phyloP scores from a whole-genome alignment of 257 asterid species.

The Salvia rosmarinus region DNA sequence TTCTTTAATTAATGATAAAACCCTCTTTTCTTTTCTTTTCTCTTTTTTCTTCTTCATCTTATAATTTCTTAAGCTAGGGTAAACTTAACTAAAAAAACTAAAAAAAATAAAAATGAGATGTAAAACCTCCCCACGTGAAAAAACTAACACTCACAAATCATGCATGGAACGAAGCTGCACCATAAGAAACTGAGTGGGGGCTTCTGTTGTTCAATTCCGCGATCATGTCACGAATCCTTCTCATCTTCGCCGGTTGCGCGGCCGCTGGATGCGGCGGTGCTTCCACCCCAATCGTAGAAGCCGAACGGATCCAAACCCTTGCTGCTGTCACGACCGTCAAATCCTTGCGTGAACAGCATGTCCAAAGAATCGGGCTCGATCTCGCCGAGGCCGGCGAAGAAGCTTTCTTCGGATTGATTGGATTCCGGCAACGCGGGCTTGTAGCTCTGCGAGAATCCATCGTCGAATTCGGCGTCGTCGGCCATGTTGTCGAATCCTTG shows the following conservation, averaged over 20 bases:
- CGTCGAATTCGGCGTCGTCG: conserved; percentile 38
- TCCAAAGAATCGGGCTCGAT: conserved; percentile 66
- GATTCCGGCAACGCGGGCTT: conserved; percentile 57
- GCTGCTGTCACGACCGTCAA: conserved; percentile 40
- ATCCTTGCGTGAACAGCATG: conserved; percentile 56
- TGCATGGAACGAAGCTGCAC: conserved; percentile 37
- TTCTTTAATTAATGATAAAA: neutral
- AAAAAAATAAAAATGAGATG: neutral
- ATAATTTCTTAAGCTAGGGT: conserved; percentile 19
- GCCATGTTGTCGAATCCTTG: conserved; percentile 38
- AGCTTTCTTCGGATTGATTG: conserved; percentile 56
- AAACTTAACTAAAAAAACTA: conserved; percentile 3
- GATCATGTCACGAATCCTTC: conserved; percentile 29
- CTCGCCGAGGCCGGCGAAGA: conserved; percentile 80
- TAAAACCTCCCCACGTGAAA: conserved; percentile 35
- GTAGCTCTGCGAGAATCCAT: conserved; percentile 51
- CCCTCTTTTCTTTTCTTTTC: too few species aligned
- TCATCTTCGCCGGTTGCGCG: conserved; percentile 37
- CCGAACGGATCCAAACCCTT: conserved; percentile 60
- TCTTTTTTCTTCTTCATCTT: conserved; percentile 21
- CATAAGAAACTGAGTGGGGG: conserved; percentile 27
- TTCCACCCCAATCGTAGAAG: conserved; percentile 63
- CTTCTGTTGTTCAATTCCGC: conserved; percentile 4
- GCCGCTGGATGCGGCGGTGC: neutral
- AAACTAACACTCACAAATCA: conserved; percentile 24